Conservation (phyloP, 305 asterid genomes). For the Solanum aculeatissimum region DNA sequence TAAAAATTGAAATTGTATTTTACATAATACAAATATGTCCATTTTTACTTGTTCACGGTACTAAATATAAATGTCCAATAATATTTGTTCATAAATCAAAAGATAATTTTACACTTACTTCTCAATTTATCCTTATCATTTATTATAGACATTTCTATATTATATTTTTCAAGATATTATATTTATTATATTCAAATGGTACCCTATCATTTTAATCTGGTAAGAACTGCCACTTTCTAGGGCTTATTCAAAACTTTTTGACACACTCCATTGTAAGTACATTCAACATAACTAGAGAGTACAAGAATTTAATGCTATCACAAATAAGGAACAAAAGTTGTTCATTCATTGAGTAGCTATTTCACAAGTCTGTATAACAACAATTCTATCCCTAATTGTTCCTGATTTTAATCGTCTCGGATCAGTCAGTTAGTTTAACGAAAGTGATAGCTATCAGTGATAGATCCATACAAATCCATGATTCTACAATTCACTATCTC, state of each 20-base stretch:
- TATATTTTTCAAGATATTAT: too few relatives aligned
- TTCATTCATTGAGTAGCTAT: not conserved
- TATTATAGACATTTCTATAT: too few relatives aligned
- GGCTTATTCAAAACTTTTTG: not conserved
- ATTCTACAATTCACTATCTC: not conserved
- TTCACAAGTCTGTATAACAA: not conserved
- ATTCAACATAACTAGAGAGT: not conserved
- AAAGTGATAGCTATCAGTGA: not conserved
- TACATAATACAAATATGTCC: not conserved
- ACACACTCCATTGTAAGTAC: not conserved
- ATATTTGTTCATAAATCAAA: too few relatives aligned
- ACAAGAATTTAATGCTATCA: not conserved
- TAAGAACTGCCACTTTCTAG: not conserved
- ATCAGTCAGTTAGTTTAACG: not conserved
- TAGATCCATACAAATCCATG: not conserved
- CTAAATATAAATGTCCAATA: too few relatives aligned
- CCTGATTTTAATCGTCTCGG: not conserved
- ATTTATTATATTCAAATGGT: too few relatives aligned
- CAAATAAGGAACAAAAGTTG: not conserved
- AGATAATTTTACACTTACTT: too few relatives aligned
- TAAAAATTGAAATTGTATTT: not conserved
- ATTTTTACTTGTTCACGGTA: too few relatives aligned
- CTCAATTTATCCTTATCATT: too few relatives aligned
- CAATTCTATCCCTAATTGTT: not conserved
- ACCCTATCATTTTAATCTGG: too few relatives aligned